These are phyloP conservation scores for Scleromitrula shiraiana DNA, from an alignment of 2,329 filamentous ascomycete species.

Conservation along the genomic window DNA sequence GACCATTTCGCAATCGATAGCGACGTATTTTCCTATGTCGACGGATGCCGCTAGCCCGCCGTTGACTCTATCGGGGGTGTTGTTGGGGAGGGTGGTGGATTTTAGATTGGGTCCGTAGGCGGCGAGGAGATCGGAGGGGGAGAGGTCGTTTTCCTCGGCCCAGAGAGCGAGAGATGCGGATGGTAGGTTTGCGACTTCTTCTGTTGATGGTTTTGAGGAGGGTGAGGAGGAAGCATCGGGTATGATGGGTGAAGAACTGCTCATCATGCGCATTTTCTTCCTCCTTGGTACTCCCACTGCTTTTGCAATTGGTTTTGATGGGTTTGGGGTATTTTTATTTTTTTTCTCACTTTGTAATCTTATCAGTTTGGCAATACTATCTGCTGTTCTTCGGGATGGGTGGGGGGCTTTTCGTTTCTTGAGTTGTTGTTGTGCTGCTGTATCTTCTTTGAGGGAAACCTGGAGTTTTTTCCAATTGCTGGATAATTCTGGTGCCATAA, in stretches of 20 bases:
- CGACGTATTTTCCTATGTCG: constrained; percentile 80
- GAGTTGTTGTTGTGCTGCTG: constrained; percentile 27
- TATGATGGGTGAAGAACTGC: too few relatives aligned
- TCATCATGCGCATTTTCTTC: constrained; percentile 47
- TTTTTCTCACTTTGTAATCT: constrained; percentile 23
- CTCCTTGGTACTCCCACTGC: constrained; percentile 8
- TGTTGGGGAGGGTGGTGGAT: constrained; percentile 39
- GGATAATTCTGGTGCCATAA: constrained; percentile 38
- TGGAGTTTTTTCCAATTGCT: constrained; percentile 77
- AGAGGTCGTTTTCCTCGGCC: constrained; percentile 53
- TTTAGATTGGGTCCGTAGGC: constrained; percentile 51
- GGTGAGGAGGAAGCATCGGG: too few relatives aligned
- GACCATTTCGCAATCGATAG: constrained; percentile 98
- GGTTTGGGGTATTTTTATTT: constrained; percentile 1
- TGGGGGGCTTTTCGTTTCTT: constrained; percentile 24
- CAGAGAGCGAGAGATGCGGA: constrained; percentile 51
- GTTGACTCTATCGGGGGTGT: constrained; percentile 48
- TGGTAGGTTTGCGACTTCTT: constrained; percentile 31
- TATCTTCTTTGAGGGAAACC: constrained; percentile 43
- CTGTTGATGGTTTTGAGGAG: constrained; percentile 17
- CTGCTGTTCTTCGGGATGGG: constrained; percentile 25
- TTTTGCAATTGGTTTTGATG: background rate
- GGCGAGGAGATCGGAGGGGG: constrained; percentile 50
- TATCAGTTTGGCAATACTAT: constrained; percentile 29
- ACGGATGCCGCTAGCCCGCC: constrained; percentile 53